A percentile compares a stretch with the other conserved stretches of the same genome.
Evolutionary conservation across 768 basidiomycete species (phyloP).

Genomic region (Pluteus cervinus): DNA sequence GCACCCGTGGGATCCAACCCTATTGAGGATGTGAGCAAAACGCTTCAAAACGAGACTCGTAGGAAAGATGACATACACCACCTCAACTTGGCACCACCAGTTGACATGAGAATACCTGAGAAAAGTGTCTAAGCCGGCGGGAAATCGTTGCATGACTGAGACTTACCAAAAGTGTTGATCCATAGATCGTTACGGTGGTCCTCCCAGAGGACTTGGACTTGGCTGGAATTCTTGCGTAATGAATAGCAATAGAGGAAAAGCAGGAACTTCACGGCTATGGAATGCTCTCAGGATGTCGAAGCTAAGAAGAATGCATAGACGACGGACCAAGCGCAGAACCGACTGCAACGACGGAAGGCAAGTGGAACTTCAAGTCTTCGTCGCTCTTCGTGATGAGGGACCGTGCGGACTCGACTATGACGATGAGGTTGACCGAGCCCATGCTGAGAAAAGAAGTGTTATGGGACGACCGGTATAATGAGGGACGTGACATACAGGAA

Average conservation of each 20-base stretch:
- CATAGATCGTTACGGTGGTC: conserved; percentile 94
- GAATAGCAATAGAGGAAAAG: conserved; percentile 86
- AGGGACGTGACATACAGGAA: conserved; percentile 30
- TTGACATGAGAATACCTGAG: conserved; percentile 75
- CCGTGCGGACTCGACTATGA: conserved; percentile 83
- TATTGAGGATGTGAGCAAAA: too few relatives aligned
- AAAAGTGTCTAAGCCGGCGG: not conserved
- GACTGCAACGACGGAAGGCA: conserved; percentile 82
- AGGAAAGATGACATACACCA: conserved; percentile 67
- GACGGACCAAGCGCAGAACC: conserved; percentile 68
- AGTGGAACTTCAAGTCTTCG: conserved; percentile 60
- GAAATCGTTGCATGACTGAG: not conserved
- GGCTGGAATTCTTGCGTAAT: conserved; percentile 75
- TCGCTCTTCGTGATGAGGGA: conserved; percentile 54
- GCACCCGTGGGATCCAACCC: conserved; percentile 77
- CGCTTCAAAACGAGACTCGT: too few relatives aligned
- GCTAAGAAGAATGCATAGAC: conserved; percentile 2
- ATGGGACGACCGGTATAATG: conserved; percentile 18
- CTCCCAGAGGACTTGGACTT: conserved; percentile 94
- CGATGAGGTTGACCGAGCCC: conserved; percentile 86
- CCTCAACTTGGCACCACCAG: conserved; percentile 68
- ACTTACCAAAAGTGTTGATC: conserved; percentile 70
- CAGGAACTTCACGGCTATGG: conserved; percentile 69
- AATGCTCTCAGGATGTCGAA: conserved; percentile 2
- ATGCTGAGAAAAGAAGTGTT: conserved; percentile 54